These are phyloP conservation scores for Crataegus laevigata DNA, from an alignment of 306 rosid species.

Conservation along the genomic window DNA sequence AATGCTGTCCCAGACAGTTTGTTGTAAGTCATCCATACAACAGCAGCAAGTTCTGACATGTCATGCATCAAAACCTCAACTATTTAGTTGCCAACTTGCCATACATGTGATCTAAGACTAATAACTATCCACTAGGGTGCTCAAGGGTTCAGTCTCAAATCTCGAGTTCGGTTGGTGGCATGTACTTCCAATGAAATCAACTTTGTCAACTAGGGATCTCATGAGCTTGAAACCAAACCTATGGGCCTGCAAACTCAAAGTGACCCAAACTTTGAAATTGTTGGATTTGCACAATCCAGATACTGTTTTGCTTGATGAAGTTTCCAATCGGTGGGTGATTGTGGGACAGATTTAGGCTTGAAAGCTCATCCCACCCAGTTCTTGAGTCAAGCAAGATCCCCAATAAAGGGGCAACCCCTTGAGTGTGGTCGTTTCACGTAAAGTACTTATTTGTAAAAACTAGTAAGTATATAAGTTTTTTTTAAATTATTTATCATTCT, in stretches of 20 bases:
- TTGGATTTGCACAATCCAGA: background rate
- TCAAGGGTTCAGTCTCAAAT: background rate
- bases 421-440: background rate
- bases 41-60: conserved; percentile 25
- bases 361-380: background rate
- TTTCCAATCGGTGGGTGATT: background rate
- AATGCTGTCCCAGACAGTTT: conserved; percentile 65
- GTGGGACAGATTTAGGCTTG: background rate
- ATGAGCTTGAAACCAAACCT: background rate
- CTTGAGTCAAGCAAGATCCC: background rate
- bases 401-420: background rate
- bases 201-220: background rate
- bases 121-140: background rate
- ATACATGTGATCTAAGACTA: conserved; percentile 6
- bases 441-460: background rate
- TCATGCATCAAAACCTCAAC: conserved; percentile 24
- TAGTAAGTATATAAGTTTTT: background rate
- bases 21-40: conserved; percentile 38
- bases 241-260: background rate
- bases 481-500: background rate
- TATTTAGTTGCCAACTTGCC: conserved; percentile 8
- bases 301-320: background rate
- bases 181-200: background rate
- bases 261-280: background rate
- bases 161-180: background rate